Evolutionary conservation across 495 filamentous ascomycete genomes (phyloP), one percentile per base, ranked within the genome.

Genomic region (Aspergillus egyptiacus): DNA sequence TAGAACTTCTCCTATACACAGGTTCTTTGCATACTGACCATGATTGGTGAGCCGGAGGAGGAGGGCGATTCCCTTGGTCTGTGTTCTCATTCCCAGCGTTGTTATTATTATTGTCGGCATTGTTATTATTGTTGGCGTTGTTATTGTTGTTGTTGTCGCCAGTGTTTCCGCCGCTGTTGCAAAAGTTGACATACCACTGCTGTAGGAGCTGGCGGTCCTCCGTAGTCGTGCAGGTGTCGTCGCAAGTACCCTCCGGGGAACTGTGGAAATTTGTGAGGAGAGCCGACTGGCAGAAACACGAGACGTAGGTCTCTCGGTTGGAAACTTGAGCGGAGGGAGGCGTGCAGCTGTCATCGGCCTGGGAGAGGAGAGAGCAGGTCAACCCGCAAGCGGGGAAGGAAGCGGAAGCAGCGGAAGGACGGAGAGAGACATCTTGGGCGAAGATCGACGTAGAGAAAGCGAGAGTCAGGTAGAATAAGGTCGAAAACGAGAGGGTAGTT

Each of bases 251-350:
- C 19, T 54, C 48, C 3, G 61, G 52, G 30, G 63, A 64, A 15
- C 55, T 55, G 34, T 76, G 61, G 18, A 79, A 62, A 7, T 56
- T 49, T 11, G 59, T 60, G 9, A 81, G 64, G 2, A 68, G 46
- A 9, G 61, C 47, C 10, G 72, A 77, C 51, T 73, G 65, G 61
- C 79, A 83, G 65, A 82, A 78, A 55, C 79, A 83, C 19, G 69
- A 69, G 46, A 74, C 65, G 58, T 75, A 77, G 51, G 58, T 65
- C 15, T 59, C 55, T 48, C 56, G 49, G 38, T 65, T 50, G 42
- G 57, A 60, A 15, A 60, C 59, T 6, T 59, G 51, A 9, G 65
- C 57, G n/a, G 51, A 50, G 7, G 67, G 65, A 28, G 70, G 67
- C 11, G 69, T 49, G 52, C 79, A 83, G 25, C 57, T 63, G 18